Evolutionary conservation across 163 green algal species (phyloP), one percentile per base, ranked within the genome.

Genomic region (Scenedesmus sp.): DNA sequence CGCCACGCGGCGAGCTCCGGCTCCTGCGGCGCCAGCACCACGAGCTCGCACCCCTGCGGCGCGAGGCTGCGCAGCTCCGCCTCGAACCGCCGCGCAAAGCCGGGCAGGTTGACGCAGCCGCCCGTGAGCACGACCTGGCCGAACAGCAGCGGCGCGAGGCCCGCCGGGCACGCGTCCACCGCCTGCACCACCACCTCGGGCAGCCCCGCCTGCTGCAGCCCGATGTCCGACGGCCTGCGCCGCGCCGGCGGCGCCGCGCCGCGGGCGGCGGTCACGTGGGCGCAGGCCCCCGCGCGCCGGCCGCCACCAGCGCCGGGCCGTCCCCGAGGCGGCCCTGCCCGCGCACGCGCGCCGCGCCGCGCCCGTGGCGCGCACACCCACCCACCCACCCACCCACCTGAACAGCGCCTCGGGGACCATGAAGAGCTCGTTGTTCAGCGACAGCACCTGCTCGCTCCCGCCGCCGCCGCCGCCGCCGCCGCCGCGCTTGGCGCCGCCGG

Each of bases 361-460:
- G n/a, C n/a, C n/a, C n/a, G n/a, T n/a, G n/a, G n/a, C 44, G 26
- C 29, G 7, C 10, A 18, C 10, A 33, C 17, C 22, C 48, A 33
- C 10, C 22, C 26, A 63, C 65, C 63, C 66, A 14, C 73, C 63
- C 6, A 85, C 87, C n/a, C 76, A 78, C 60, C 80, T 73, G 63
- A 97, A 96, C 14, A 95, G 74, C 9, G 89, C 82, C 86, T 98
- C 94, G 4, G 93, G 93, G 42, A 96, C 91, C 90, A 98, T 94
- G 87, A 99, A 99, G 14, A 95, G 90, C 87, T 99, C 96, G 80
- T 98, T 98, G 82, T 96, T 97, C 20, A 99, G 83, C 48, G 82
- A 39, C 42, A 98, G 84, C 34, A 95, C 84, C 78, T 88, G 85
- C 34, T 82, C 79, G 42, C 56, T n/a, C 67, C 22, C 7, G 22